These are phyloP conservation scores for Phytophthora podocarpi DNA, from an alignment of 352 stramenopile genomes.

Conservation along the genomic window DNA sequence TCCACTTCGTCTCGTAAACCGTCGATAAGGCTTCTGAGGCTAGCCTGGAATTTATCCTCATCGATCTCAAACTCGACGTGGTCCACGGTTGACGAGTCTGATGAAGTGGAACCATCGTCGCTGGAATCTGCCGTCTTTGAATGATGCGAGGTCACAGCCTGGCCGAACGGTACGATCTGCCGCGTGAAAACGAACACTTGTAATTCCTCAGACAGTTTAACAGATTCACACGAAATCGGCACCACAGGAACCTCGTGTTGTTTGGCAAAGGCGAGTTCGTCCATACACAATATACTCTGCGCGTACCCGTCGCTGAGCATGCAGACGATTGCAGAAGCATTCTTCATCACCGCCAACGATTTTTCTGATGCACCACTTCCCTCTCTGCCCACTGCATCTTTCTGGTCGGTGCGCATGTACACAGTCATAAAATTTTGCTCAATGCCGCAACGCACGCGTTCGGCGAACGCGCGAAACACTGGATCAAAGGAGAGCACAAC, in stretches of 20 bases:
- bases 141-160: constrained; percentile 55
- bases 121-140: constrained; percentile 27
- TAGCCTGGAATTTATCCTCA: constrained; percentile 69
- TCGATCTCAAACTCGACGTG: constrained; percentile 61
- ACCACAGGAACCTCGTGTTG: constrained; percentile 70
- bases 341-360: constrained; percentile 62
- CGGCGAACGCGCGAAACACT: constrained; percentile 61
- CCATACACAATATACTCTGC: constrained; percentile 69
- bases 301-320: constrained; percentile 76
- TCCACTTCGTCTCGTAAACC: constrained; percentile 80
- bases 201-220: constrained; percentile 69
- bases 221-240: constrained; percentile 67
- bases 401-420: constrained; percentile 59
- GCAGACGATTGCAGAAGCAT: constrained; percentile 72
- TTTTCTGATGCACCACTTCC: constrained; percentile 30
- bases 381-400: constrained; percentile 33
- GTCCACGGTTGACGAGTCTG: constrained; percentile 16
- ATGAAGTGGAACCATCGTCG: constrained; percentile 21
- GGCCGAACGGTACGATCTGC: constrained; percentile 78
- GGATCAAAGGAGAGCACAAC: constrained; percentile 84
- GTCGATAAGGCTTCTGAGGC: constrained; percentile 71
- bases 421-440: constrained; percentile 80
- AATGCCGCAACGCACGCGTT: constrained; percentile 65
- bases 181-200: constrained; percentile 82
- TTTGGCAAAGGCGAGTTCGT: constrained; percentile 80